Percentiles rank a stretch among this genome's conserved stretches.
Evolutionary conservation across 495 filamentous ascomycete genomes (phyloP).

Genomic region (Penicillium nucicola): DNA sequence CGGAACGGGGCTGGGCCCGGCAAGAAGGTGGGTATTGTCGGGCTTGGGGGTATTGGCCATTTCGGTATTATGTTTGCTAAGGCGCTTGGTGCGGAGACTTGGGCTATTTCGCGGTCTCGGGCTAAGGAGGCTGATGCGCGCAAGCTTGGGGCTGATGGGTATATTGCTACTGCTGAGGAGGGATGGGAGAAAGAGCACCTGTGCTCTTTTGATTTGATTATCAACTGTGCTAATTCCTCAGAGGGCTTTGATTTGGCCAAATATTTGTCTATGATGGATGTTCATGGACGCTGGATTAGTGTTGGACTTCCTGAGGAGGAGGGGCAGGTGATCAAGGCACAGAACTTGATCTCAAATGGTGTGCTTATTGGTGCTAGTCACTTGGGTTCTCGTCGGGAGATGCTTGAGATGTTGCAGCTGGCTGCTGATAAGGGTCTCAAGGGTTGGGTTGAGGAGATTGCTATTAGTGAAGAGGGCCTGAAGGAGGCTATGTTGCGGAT

Average conservation of each 20-base stretch:
- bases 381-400: constrained; percentile 76
- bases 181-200: constrained; percentile 55
- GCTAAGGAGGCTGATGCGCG: constrained; percentile 66
- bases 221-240: constrained; percentile 70
- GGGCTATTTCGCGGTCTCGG: constrained; percentile 65
- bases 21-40: constrained; percentile 80
- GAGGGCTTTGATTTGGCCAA: constrained; percentile 63
- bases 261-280: constrained; percentile 76
- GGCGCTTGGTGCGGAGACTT: constrained; percentile 67
- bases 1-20: constrained; percentile 70
- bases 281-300: constrained; percentile 78
- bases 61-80: constrained; percentile 69
- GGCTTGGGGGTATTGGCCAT: constrained; percentile 75
- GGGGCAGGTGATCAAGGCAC: constrained; percentile 70
- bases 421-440: constrained; percentile 78
- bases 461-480: constrained; percentile 67
- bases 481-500: constrained; percentile 65
- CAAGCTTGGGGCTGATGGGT: constrained; percentile 71
- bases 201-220: constrained; percentile 70
- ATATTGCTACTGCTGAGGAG: constrained; percentile 63
- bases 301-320: constrained; percentile 82
- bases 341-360: constrained; percentile 73
- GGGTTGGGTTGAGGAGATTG: constrained; percentile 76
- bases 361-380: constrained; percentile 79
- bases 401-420: constrained; percentile 77